Conservation (phyloP, 768 basidiomycete species). For the Mrakia gelida region DNA sequence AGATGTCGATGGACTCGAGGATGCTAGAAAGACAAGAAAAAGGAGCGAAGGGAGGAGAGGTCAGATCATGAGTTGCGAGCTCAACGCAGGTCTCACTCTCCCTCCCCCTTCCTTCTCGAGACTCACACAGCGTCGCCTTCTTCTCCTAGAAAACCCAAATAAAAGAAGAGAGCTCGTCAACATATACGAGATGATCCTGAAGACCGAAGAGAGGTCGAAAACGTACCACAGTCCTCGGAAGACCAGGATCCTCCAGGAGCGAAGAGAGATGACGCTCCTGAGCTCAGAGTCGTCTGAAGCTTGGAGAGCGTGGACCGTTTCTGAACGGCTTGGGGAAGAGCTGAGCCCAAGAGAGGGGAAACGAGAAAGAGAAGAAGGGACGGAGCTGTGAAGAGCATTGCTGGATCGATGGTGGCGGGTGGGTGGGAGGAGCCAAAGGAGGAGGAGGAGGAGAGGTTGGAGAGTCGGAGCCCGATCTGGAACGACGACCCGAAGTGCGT, state of each 20-base stretch:
- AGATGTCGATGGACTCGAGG: slow-evolving; percentile 65
- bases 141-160: background rate
- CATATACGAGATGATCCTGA: background rate
- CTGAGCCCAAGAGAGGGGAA: background rate
- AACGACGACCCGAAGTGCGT: too few relatives aligned
- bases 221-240: background rate
- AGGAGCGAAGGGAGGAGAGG: background rate
- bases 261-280: background rate
- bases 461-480: too few relatives aligned
- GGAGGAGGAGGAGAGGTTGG: too few relatives aligned
- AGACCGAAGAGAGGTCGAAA: background rate
- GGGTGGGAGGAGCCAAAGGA: too few relatives aligned
- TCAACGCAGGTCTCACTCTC: background rate
- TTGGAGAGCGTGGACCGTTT: background rate
- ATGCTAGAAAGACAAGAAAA: background rate
- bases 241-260: background rate
- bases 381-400: background rate
- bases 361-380: background rate
- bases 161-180: background rate
- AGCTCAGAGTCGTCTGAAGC: background rate
- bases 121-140: background rate
- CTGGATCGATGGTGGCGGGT: too few relatives aligned
- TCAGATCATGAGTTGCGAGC: background rate
- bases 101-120: background rate
- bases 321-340: background rate